phyloP scores from a whole-genome alignment of 2,329 filamentous ascomycete species.

The Onygena corvina region DNA sequence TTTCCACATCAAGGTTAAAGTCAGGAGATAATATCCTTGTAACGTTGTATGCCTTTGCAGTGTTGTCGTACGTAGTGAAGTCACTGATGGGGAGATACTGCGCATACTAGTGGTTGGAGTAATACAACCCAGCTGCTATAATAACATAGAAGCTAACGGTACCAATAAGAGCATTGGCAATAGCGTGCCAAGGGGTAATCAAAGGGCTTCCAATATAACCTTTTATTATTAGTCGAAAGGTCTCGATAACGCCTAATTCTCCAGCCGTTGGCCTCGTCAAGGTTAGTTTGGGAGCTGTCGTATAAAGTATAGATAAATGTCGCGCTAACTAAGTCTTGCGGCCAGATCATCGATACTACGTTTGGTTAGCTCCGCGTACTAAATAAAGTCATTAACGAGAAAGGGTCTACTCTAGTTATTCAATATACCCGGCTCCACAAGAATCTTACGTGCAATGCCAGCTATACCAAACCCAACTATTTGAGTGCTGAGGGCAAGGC shows the following conservation, averaged over 20 bases:
- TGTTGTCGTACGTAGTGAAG: constrained; percentile 60
- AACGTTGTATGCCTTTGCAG: constrained; percentile 52
- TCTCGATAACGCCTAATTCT: constrained; percentile 50
- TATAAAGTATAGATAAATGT: constrained; percentile 63
- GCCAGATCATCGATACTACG: constrained; percentile 62
- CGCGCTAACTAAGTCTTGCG: constrained; percentile 51
- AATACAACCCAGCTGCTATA: constrained; percentile 50
- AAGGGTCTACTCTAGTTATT: too few species aligned
- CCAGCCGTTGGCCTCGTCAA: constrained; percentile 50
- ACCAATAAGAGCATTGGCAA: constrained; percentile 59
- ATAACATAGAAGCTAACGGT: constrained; percentile 54
- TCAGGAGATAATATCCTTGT: constrained; percentile 49
- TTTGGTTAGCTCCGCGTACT: neutral
- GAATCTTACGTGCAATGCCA: constrained; percentile 53
- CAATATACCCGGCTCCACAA: constrained; percentile 30
- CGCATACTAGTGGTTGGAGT: constrained; percentile 52
- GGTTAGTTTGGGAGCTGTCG: constrained; percentile 46
- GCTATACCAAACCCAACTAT: constrained; percentile 58
- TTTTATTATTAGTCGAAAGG: constrained; percentile 24
- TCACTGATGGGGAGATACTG: constrained; percentile 58
- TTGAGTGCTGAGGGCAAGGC: constrained; percentile 57
- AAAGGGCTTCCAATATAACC: constrained; percentile 57
- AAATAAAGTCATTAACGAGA: neutral
- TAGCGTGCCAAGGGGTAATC: constrained; percentile 61
- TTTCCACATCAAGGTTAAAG: constrained; percentile 50